A percentile compares a stretch with the other conserved stretches of the same genome.
Conservation (phyloP, 2,329 filamentous ascomycete species). For the Colletotrichum chlorophyti region DNA sequence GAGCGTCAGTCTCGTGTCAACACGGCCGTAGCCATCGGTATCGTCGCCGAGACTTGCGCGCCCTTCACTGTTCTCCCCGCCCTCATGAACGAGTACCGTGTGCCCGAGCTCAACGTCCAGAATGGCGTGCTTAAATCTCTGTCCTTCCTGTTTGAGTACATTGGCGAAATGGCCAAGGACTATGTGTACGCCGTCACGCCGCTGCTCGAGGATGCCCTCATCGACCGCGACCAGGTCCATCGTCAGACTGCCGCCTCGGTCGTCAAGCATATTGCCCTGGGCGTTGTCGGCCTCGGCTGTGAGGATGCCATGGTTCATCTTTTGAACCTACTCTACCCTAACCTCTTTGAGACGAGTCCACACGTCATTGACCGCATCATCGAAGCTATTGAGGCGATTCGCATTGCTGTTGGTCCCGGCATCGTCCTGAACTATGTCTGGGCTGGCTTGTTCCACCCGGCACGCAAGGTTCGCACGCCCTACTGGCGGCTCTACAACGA, state of each 20-base stretch:
- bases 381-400: conserved; percentile 94
- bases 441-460: conserved; percentile 96
- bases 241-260: conserved; percentile 95
- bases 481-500: conserved; percentile 99
- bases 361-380: conserved; percentile 99
- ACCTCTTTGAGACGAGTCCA: conserved; percentile 95
- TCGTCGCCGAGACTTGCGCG: conserved; percentile 97
- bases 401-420: conserved; percentile 91
- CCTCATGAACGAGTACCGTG: conserved; percentile 98
- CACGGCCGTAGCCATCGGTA: conserved; percentile 97
- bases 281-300: conserved; percentile 95
- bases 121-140: conserved; percentile 98
- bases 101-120: conserved; percentile 97
- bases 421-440: conserved; percentile 97
- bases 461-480: conserved; percentile 89
- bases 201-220: conserved; percentile 93
- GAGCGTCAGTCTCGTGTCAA: conserved; percentile 98
- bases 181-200: conserved; percentile 99
- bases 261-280: conserved; percentile 96
- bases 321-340: conserved; percentile 94
- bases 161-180: conserved; percentile 99
- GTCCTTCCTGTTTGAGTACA: conserved; percentile 98
- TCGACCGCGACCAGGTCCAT: conserved; percentile 97
- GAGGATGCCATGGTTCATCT: conserved; percentile 99
- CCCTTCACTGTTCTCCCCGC: conserved; percentile 98